Evolutionary conservation across 1,284 basidiomycete genomes (phyloP).

Genomic region (Schizopora paradoxa): DNA sequence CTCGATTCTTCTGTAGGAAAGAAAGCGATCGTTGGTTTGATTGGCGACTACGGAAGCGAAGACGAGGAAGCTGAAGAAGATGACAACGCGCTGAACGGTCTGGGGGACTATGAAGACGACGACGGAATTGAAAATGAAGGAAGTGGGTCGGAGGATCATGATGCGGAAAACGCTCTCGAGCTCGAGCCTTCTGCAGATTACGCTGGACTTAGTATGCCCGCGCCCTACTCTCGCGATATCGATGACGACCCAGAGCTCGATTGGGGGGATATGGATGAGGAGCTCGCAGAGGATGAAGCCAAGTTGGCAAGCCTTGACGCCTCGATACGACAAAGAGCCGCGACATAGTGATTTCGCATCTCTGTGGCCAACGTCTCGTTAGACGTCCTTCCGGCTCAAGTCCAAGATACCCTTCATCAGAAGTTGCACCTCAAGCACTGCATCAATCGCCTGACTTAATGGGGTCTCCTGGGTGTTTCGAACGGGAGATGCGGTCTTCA

Average conservation of each 20-base stretch:
- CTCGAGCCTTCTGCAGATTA: slow-evolving; percentile 26
- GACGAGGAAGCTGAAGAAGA: slow-evolving; percentile 33
- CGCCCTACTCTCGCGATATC: no score
- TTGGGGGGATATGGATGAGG: slow-evolving; percentile 54
- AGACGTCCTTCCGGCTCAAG: slow-evolving; percentile 16
- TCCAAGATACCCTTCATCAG: slow-evolving; percentile 54
- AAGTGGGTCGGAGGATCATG: slow-evolving; percentile 23
- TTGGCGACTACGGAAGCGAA: slow-evolving; percentile 66
- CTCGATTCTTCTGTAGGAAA: slow-evolving; percentile 45
- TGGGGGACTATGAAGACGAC: slow-evolving; percentile 53
- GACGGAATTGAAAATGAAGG: slow-evolving; percentile 30
- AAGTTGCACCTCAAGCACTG: slow-evolving; percentile 69
- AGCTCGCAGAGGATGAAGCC: slow-evolving; percentile 25
- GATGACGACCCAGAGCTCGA: slow-evolving; percentile 52
- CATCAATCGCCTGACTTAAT: slow-evolving; percentile 56
- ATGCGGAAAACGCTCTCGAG: slow-evolving; percentile 22
- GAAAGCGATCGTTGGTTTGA: slow-evolving; percentile 48
- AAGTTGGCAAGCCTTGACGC: slow-evolving; percentile 15
- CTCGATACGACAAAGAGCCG: slow-evolving; percentile 2
- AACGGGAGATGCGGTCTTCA: slow-evolving; percentile 70
- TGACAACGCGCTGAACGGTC: slow-evolving; percentile 37
- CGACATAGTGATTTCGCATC: slow-evolving; percentile 1
- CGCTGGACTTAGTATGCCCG: slow-evolving; percentile 30
- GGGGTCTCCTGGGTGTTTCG: slow-evolving; percentile 67
- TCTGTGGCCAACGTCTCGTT: neutral